Conservation (phyloP, 2,329 filamentous ascomycete genomes). For the Arthrobotrys pseudoclavata region DNA sequence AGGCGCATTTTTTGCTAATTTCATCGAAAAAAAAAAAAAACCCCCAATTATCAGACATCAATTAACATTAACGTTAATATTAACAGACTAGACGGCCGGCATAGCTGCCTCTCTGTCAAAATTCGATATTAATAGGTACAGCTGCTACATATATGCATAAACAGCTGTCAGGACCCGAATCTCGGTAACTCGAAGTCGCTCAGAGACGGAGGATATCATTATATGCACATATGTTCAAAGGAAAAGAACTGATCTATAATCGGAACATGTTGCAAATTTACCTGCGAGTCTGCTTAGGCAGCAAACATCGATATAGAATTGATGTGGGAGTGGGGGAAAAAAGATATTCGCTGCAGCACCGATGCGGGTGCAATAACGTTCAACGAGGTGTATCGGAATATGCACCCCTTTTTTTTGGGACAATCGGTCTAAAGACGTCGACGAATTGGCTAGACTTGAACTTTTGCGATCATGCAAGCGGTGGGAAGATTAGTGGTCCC, state of each 20-base stretch:
- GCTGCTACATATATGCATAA: too few species aligned
- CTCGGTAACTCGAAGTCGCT: background rate
- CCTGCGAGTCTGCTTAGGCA: conserved; percentile 33
- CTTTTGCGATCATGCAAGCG: conserved; percentile 26
- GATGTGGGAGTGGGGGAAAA: background rate
- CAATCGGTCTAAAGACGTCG: conserved; percentile 8
- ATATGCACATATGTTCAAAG: background rate
- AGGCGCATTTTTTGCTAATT: conserved; percentile 47
- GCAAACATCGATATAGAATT: conserved; percentile 4
- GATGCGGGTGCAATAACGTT: conserved; percentile 33
- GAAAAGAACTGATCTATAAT: conserved; percentile 19
- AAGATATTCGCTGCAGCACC: conserved; percentile 28
- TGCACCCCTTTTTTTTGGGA: conserved; percentile 39
- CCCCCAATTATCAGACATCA: background rate
- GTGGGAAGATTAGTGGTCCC: conserved; percentile 32
- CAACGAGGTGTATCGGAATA: conserved; percentile 32
- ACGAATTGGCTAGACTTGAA: conserved; percentile 12
- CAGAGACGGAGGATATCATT: background rate
- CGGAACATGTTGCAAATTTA: conserved; percentile 1
- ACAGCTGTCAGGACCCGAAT: conserved; percentile 1
- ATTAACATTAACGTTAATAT: background rate
- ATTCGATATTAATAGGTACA: conserved; percentile 42
- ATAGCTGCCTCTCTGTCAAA: conserved; percentile 12
- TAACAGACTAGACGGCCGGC: background rate
- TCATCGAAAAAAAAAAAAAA: conserved; percentile 21